phyloP scores from a whole-genome alignment of 805 yeast genomes.

The Kazachstania bromeliacearum region DNA sequence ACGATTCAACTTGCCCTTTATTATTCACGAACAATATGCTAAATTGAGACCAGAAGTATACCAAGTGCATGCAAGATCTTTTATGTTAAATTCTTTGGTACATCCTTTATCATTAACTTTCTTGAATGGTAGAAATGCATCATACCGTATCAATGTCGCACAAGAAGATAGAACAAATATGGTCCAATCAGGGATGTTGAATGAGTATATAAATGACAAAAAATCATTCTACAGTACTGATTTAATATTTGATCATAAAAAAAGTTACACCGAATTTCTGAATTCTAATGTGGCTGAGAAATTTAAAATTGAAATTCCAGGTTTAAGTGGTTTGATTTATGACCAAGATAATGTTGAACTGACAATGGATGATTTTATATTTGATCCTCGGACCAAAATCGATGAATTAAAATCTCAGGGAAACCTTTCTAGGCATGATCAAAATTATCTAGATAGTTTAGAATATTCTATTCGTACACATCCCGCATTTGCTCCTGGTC shows the following conservation, averaged over 20 bases:
- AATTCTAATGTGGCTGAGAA: constrained; percentile 6
- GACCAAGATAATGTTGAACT: constrained; percentile 13
- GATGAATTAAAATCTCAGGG: constrained; percentile 17
- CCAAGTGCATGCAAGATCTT: constrained; percentile 22
- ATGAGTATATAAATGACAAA: constrained; percentile 3
- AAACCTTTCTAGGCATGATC: constrained; percentile 18
- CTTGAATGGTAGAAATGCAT: constrained; percentile 11
- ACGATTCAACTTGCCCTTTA: constrained; percentile 8
- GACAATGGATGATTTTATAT: constrained; percentile 19
- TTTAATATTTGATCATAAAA: constrained; percentile 16
- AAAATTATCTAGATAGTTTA: constrained; percentile 30
- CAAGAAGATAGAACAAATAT: constrained; percentile 13
- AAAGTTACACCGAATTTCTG: constrained; percentile 13
- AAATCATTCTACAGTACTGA: constrained; percentile 1
- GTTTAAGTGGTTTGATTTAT: constrained; percentile 6
- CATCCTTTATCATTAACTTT: constrained; percentile 25
- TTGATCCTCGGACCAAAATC: constrained; percentile 20
- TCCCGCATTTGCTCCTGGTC: constrained; percentile 32
- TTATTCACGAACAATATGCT: constrained; percentile 11
- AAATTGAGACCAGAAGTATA: constrained; percentile 27
- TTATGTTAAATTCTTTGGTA: constrained; percentile 11
- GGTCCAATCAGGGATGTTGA: constrained; percentile 17
- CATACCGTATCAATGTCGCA: constrained; percentile 14
- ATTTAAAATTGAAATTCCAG: constrained; percentile 11
- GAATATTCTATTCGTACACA: constrained; percentile 25